Evolutionary conservation across 164 flowering plant genomes (phyloP), one percentile per base, ranked within the genome.

Genomic region (Taxillus chinensis): DNA sequence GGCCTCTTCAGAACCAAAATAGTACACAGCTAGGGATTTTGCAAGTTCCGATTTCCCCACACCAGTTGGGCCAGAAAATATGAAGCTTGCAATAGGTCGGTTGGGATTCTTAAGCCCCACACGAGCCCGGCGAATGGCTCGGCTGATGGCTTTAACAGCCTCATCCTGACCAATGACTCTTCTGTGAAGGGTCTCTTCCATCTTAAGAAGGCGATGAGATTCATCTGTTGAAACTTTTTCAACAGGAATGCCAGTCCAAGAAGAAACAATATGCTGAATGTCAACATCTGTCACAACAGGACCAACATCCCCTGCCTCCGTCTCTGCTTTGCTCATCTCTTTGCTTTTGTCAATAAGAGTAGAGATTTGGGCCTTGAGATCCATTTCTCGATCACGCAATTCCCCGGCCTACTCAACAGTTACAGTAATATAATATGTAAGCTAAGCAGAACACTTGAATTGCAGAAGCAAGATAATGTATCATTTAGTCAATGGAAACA

Each of bases 181-280:
- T 3, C 4, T 64, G 63, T 72, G 75, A 42, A 72, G n/a, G 41
- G 43, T 57, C 41, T 57, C 59, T 14, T 57, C 59, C 59, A 57
- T 57, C 11, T 38, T 57, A n/a, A 72, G 66, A 40, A 72, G 75
- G 5, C 72, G 71, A 16, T 68, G 69, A 37, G 75, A 72, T 48
- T 72, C 75, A 38, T 72, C 75, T 12, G 63, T 61, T 2, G 71
- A 68, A 4, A 72, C 75, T 46, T 72, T 72, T 41, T 72, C 72
- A 8, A 72, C 76, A 1, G 76, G 76, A 41, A 73, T 66, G 13
- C 76, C 76, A 39, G 76, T 73, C 76, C 76, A 73, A 5, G 76
- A 57, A 15, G 73, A 73, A 15, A 73, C 76, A 38, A 73, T 73
- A 41, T 73, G 76, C 57, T 68, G 68, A 56, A 72, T 72, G 52